Evolutionary conservation across 768 basidiomycete genomes (phyloP), one percentile per base, ranked within the genome.

Genomic region (Terana coerulea): DNA sequence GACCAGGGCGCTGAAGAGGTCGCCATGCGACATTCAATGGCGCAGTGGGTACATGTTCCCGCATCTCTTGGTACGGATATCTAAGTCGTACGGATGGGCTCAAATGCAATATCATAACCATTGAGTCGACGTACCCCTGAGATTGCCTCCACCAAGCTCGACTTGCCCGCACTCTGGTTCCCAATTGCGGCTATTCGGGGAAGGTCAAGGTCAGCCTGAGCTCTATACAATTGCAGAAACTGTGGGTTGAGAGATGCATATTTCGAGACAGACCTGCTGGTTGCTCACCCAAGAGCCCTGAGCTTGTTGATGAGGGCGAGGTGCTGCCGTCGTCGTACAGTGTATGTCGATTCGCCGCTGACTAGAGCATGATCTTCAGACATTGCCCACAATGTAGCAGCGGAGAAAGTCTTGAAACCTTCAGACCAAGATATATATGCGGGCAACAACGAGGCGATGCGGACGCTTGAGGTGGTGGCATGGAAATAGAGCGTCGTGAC

Each of bases 151-250:
- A 79, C 75, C 8, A 79, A 65, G 37, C 69, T 71, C 1, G 72
- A 75, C 57, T 75, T 75, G 3, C 72, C 80, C 5, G 77, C 75
- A 42, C 72, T 74, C 60, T 80, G 80, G 39, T 76, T 77, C 12
- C 78, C 78, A 33, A 78, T 76, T 33, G 78, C 75, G 17, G 72
- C 73, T 37, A 80, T 74, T 8, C 75, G 64, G 7, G 79, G 77
- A 5, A 80, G 62, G 49, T 80, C 76, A 10, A 79, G 60, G 21
- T 76, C 72, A 3, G 65, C 66, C 60, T 78, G 73, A 1, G 72
- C 69, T 1, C 75, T 75, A 26, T 1, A 39, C 29, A 34, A 26
- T 6, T 3, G 47, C 25, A 19, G 12, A 47, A 1, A 22, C 6
- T 21, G 17, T 15, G 30, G 37, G 8, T n/a, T n/a, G n/a, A 51